Evolutionary conservation across 164 flowering plant genomes (phyloP).

Genomic region (Sedum album): DNA sequence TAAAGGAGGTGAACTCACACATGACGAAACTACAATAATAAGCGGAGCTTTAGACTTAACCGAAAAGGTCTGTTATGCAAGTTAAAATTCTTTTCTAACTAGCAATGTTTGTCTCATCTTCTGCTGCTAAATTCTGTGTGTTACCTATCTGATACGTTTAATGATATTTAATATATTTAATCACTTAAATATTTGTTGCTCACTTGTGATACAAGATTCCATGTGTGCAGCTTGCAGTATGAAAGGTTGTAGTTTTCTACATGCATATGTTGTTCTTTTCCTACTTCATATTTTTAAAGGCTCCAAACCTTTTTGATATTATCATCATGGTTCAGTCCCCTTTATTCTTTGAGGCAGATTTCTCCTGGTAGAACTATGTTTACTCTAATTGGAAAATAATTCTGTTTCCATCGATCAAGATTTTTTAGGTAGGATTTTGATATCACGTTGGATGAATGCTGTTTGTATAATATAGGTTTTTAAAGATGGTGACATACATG

Average conservation of each 20-base stretch:
- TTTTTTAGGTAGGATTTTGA: not conserved
- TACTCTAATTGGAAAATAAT: too few relatives aligned
- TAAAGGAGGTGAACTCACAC: conserved; percentile 41
- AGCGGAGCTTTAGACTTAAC: conserved; percentile 39
- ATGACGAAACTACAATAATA: conserved; percentile 39
- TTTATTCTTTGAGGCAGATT: not conserved
- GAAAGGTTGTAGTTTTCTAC: not conserved
- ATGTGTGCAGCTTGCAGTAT: not conserved
- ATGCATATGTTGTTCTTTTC: not conserved
- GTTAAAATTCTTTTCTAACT: not conserved
- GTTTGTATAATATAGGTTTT: not conserved
- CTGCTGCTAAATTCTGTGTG: not conserved
- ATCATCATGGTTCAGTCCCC: not conserved
- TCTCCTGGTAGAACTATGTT: not conserved
- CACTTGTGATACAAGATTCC: not conserved
- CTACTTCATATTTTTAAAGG: not conserved
- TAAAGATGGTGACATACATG: not conserved
- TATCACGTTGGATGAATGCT: not conserved
- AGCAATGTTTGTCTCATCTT: not conserved
- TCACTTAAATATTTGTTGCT: not conserved
- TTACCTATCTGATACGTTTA: not conserved
- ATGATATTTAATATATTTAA: not conserved
- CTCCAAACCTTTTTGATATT: not conserved
- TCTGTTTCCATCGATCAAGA: not conserved
- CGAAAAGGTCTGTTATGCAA: conserved; percentile 21